A percentile compares a stretch with the other conserved stretches of the same genome.
Conservation (phyloP, 495 filamentous ascomycete genomes). For the Aspergillus diversus region DNA sequence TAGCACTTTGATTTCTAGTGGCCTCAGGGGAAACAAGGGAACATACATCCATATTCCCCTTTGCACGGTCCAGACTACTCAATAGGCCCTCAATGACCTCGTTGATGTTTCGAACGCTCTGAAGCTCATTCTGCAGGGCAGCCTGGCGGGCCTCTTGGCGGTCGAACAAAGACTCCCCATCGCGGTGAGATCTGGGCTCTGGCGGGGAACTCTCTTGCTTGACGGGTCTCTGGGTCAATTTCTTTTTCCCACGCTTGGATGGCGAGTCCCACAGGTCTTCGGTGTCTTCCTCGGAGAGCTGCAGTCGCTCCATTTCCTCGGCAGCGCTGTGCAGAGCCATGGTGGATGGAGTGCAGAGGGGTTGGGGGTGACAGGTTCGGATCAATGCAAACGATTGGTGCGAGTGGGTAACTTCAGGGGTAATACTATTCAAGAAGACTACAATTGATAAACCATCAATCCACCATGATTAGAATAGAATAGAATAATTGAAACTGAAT, state of each 20-base stretch:
- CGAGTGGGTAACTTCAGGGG: neutral
- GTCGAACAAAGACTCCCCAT: conserved; percentile 62
- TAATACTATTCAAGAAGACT: neutral
- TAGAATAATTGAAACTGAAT: neutral
- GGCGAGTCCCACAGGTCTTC: conserved; percentile 79
- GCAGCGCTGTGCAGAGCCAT: conserved; percentile 45
- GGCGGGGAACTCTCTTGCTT: conserved; percentile 46
- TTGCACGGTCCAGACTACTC: conserved; percentile 77
- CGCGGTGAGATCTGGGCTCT: conserved; percentile 37
- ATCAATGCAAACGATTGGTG: neutral
- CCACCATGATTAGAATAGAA: neutral
- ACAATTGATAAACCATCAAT: neutral
- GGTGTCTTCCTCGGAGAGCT: conserved; percentile 65
- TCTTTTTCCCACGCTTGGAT: conserved; percentile 47
- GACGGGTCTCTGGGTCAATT: conserved; percentile 21
- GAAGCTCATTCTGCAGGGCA: conserved; percentile 75
- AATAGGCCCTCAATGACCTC: conserved; percentile 82
- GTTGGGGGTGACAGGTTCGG: conserved; percentile 11
- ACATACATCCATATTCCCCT: conserved; percentile 86
- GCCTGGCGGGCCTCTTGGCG: conserved; percentile 73
- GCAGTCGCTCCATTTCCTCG: conserved; percentile 51
- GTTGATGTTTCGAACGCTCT: conserved; percentile 82
- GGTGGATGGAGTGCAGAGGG: conserved; percentile 8
- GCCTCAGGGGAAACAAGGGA: neutral
- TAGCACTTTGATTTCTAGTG: neutral